Evolutionary conservation across 352 stramenopile species (phyloP).

Genomic region (Pythium phragmitis): DNA sequence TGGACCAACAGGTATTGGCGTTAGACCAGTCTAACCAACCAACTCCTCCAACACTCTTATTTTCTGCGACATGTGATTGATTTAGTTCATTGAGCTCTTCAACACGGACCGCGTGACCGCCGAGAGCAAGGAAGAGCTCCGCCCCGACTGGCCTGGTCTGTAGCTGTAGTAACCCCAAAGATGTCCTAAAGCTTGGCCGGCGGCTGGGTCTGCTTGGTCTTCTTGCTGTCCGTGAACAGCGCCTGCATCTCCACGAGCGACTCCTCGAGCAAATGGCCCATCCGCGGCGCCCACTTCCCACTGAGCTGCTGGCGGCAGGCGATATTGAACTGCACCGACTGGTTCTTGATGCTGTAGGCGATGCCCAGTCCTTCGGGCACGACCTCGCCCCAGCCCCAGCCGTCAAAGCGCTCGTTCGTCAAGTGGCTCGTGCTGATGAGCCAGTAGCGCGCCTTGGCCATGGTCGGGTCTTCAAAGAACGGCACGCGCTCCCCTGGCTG

Average conservation of each 20-base stretch:
- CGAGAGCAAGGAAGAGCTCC: constrained; percentile 46
- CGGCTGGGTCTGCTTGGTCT: constrained; percentile 8
- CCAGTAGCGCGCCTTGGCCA: constrained; percentile 69
- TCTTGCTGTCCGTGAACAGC: constrained; percentile 39
- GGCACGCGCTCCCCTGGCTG: constrained; percentile 45
- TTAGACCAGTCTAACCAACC: background rate
- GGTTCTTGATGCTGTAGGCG: constrained; percentile 79
- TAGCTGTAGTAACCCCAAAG: too few relatives aligned
- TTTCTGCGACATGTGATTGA: constrained; percentile 6
- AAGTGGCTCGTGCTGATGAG: constrained; percentile 81
- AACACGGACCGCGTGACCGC: constrained; percentile 72
- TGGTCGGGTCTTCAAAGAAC: constrained; percentile 73
- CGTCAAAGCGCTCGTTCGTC: constrained; percentile 81
- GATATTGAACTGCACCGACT: constrained; percentile 85
- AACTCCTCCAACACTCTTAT: background rate
- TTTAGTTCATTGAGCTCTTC: constrained; percentile 83
- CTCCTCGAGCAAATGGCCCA: constrained; percentile 75
- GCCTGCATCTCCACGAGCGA: constrained; percentile 79
- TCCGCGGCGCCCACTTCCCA: constrained; percentile 48
- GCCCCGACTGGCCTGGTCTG: constrained; percentile 67
- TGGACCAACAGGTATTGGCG: constrained; percentile 74
- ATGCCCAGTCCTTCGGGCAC: constrained; percentile 78
- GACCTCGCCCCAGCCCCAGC: constrained; percentile 83
- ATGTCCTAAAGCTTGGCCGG: constrained; percentile 38
- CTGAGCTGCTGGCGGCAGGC: constrained; percentile 48